A percentile compares a stretch with the other conserved stretches of the same genome.
phyloP scores from a whole-genome alignment of 1,284 basidiomycete genomes.

The Pyrrhoderma lamaoense region DNA sequence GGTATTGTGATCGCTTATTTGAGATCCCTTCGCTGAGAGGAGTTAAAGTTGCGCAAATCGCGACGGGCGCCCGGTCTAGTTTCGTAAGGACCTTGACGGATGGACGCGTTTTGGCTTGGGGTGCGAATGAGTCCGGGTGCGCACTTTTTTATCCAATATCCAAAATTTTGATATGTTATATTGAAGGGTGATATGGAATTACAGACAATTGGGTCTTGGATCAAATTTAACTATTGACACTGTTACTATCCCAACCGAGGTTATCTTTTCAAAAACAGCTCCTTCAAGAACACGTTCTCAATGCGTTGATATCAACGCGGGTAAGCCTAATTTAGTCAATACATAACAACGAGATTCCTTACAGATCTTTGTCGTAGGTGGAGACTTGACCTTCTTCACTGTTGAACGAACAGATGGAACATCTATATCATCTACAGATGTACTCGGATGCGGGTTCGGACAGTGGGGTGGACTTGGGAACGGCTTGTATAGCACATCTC shows the following conservation, averaged over 20 bases:
- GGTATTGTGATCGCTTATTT: slow-evolving; percentile 69
- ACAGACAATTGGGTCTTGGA: slow-evolving; percentile 84
- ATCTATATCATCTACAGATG: slow-evolving; percentile 47
- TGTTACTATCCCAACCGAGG: slow-evolving; percentile 82
- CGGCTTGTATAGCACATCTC: slow-evolving; percentile 68
- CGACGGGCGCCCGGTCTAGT: slow-evolving; percentile 68
- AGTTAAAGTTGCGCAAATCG: slow-evolving; percentile 59
- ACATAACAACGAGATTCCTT: slow-evolving; percentile 12
- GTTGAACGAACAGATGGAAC: slow-evolving; percentile 51
- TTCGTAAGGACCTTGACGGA: slow-evolving; percentile 56
- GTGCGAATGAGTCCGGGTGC: slow-evolving; percentile 79
- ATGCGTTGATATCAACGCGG: slow-evolving; percentile 63
- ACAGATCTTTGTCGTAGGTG: slow-evolving; percentile 37
- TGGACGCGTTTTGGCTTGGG: slow-evolving; percentile 84
- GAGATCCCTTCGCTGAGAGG: slow-evolving; percentile 75
- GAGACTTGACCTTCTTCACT: slow-evolving; percentile 73
- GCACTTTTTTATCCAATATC: slow-evolving; percentile 24
- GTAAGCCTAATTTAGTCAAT: slow-evolving; percentile 29
- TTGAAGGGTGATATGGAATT: too few relatives aligned
- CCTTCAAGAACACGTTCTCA: slow-evolving; percentile 46
- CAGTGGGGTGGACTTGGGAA: slow-evolving; percentile 86
- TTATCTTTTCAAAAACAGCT: slow-evolving; percentile 60
- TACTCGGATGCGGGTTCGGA: slow-evolving; percentile 80
- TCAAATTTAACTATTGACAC: slow-evolving; percentile 58
- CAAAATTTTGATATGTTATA: too few relatives aligned